Conservation (phyloP, 139 green algal genomes). For the Picochlorum sp. region DNA sequence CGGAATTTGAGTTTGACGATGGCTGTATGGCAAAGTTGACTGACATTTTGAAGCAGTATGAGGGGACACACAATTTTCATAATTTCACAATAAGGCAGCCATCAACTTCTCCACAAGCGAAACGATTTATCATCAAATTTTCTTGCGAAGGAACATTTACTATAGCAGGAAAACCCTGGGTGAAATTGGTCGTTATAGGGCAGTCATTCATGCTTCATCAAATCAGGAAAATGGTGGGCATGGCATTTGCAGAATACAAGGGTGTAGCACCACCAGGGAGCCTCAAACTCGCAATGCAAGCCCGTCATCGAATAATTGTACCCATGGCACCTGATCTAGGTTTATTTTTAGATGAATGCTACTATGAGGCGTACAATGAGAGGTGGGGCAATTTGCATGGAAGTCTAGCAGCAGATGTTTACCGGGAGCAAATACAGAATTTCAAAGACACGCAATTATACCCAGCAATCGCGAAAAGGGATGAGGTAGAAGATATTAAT, state of each 20-base stretch:
- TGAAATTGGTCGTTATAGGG: constrained; percentile 61
- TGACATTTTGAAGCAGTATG: constrained; percentile 57
- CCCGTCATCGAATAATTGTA: constrained; percentile 13
- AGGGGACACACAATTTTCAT: constrained; percentile 88
- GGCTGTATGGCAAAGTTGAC: constrained; percentile 33
- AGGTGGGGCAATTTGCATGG: constrained; percentile 13
- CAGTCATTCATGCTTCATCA: constrained; percentile 92
- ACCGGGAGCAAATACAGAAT: neutral
- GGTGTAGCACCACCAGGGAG: constrained; percentile 22
- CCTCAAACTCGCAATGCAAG: constrained; percentile 36
- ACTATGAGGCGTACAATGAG: constrained; percentile 23
- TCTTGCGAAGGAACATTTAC: constrained; percentile 19
- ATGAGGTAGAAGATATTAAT: constrained; percentile 34
- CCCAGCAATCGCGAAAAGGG: constrained; percentile 47
- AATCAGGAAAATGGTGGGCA: constrained; percentile 84
- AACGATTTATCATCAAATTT: constrained; percentile 66
- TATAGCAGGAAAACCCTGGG: constrained; percentile 39
- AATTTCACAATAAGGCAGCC: constrained; percentile 68
- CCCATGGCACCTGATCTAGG: constrained; percentile 80
- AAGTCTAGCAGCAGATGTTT: neutral
- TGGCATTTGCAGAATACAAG: constrained; percentile 58
- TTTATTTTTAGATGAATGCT: constrained; percentile 61
- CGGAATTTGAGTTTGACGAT: constrained; percentile 27
- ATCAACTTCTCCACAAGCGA: constrained; percentile 25
- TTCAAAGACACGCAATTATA: constrained; percentile 51